A percentile compares a stretch with the other conserved stretches of the same genome.
phyloP scores from a whole-genome alignment of 441 rosid species.

The Eruca vesicaria region DNA sequence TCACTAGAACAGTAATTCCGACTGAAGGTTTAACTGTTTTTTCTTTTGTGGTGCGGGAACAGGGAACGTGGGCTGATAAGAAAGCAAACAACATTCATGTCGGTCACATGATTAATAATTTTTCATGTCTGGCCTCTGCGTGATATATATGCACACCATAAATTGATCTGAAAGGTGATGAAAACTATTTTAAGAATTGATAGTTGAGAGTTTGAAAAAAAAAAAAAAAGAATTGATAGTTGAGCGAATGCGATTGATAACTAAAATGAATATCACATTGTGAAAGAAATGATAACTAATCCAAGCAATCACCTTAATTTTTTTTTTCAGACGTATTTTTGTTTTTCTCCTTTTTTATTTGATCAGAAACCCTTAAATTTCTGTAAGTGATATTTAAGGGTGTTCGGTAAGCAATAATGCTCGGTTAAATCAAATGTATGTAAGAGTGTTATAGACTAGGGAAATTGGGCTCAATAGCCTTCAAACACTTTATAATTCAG shows the following conservation, averaged over 20 bases:
- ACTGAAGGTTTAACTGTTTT: not conserved
- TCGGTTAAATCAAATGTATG: slow-evolving; percentile 1
- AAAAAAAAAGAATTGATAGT: too few species aligned
- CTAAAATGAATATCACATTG: too few species aligned
- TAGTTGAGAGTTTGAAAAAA: too few species aligned
- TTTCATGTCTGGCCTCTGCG: slow-evolving; percentile 4
- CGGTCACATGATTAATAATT: slow-evolving; percentile 26
- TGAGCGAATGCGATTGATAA: too few species aligned
- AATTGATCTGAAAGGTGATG: slow-evolving; percentile 12
- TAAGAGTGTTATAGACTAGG: not conserved
- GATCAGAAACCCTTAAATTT: not conserved
- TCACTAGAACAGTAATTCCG: not conserved
- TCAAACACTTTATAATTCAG: too few species aligned
- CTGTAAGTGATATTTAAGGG: not conserved
- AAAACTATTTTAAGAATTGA: not conserved
- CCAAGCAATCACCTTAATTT: not conserved
- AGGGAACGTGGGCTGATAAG: slow-evolving; percentile 26
- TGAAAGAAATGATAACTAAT: too few species aligned
- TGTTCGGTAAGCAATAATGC: not conserved
- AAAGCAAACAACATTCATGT: slow-evolving; percentile 28
- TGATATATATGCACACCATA: slow-evolving; percentile 4
- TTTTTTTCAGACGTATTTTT: not conserved
- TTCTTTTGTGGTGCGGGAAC: slow-evolving; percentile 13
- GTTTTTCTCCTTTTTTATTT: not conserved
- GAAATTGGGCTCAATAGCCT: too few species aligned